phyloP scores from a whole-genome alignment of 1,284 basidiomycete species.

The Melampsora larici-populina region DNA sequence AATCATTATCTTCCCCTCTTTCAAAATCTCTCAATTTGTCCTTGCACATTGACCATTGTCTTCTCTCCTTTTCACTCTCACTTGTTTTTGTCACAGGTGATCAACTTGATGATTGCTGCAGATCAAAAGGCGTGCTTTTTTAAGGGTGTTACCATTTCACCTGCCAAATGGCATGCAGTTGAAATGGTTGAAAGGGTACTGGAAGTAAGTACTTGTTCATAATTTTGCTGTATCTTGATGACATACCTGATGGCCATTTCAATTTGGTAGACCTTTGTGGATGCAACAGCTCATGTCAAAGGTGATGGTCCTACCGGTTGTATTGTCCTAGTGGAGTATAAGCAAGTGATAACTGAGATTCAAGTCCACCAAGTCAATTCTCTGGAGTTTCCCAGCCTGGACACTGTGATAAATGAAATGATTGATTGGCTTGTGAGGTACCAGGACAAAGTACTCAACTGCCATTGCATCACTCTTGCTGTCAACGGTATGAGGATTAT shows the following conservation, averaged over 20 bases:
- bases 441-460: background rate
- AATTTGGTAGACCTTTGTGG: background rate
- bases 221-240: too few species aligned
- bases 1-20: too few species aligned
- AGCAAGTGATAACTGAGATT: background rate
- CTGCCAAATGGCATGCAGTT: slow-evolving; percentile 4
- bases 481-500: too few species aligned
- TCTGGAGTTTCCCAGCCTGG: background rate
- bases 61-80: too few species aligned
- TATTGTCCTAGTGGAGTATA: slow-evolving; percentile 6
- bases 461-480: slow-evolving; percentile 11
- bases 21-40: too few species aligned
- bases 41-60: too few species aligned
- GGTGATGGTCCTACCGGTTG: slow-evolving; percentile 17
- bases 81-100: too few species aligned
- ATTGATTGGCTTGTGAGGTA: background rate
- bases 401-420: slow-evolving; percentile 7
- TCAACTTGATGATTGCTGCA: too few species aligned
- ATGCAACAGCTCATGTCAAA: background rate
- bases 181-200: background rate
- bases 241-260: too few species aligned
- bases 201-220: too few species aligned
- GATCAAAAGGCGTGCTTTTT: too few species aligned
- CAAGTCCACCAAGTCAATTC: background rate
- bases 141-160: too few species aligned